Evolutionary conservation across 2,329 filamentous ascomycete species (phyloP), one percentile per base, ranked within the genome.

Genomic region (Pseudocercospora vitis): DNA sequence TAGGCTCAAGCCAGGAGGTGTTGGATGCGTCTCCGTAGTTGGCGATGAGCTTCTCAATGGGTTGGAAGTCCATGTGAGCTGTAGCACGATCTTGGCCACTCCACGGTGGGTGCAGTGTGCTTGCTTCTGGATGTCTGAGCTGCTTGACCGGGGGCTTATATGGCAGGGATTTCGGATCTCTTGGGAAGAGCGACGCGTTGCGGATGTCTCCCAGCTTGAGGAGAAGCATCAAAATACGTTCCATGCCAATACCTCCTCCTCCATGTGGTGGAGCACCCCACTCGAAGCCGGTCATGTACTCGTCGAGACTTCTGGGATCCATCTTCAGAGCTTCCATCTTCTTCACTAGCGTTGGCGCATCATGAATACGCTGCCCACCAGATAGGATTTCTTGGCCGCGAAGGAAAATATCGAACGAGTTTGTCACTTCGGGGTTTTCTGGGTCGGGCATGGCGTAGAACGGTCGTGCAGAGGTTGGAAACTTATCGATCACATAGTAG

Each of bases 21-120:
- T 95, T 95, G 45, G 90, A 91, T 1, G 91, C 90, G 71, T 96
- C 91, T 58, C 91, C 91, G 63, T 96, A 96, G 71, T 96, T 96
- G 67, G 90, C 90, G 70, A 96, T 91, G 35, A 96, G 84, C 68
- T 95, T 87, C 69, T 91, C 89, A 4, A 96, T 70, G 0, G 89
- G 80, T 48, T 91, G 91, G 50, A 87, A 76, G 46, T 85, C 78
- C 6, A 77, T 74, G 48, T 73, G 69, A 9, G 77, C 77, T 2
- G 70, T 48, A 42, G 69, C 71, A 47, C 75, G 71, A 72, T 81
- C 66, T 75, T 78, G 52, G 73, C 78, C 61, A 68, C 72, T 76
- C 85, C 85, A 88, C 26, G 81, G 76, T 56, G 87, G 80, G 65
- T 85, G 81, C 60, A 88, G 80, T 0, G 91, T 96, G 67, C 91